Evolutionary conservation across 2,329 filamentous ascomycete species (phyloP).

Genomic region (Pezizomycotina sp.): DNA sequence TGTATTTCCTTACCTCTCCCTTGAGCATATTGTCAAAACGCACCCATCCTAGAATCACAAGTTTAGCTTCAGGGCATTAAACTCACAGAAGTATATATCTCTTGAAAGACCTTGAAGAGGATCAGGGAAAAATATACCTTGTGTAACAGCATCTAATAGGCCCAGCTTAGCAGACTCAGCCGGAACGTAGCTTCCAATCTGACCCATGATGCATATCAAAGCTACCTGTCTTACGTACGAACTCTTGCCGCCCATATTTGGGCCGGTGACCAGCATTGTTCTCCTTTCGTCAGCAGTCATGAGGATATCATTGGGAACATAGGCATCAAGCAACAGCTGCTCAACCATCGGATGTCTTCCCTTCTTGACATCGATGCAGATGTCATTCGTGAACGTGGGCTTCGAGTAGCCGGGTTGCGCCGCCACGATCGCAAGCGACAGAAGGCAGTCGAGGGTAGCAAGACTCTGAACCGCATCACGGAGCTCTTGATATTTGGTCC

Average conservation of each 20-base stretch:
- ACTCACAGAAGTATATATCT: no score
- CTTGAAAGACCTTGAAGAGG: no score
- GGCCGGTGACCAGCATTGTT: constrained; percentile 79
- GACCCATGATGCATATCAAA: constrained; percentile 80
- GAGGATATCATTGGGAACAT: constrained; percentile 76
- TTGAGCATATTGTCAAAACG: constrained; percentile 90
- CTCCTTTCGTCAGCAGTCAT: constrained; percentile 50
- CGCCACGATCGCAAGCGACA: constrained; percentile 72
- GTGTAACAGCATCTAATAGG: constrained; percentile 76
- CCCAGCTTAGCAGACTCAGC: constrained; percentile 58
- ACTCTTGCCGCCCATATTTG: constrained; percentile 99
- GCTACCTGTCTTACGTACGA: constrained; percentile 88
- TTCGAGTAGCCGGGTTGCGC: constrained; percentile 74
- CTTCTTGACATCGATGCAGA: constrained; percentile 51
- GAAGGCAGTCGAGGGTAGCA: constrained; percentile 72
- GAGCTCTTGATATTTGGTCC: constrained; percentile 71
- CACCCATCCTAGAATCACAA: constrained; percentile 93
- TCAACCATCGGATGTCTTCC: constrained; percentile 95
- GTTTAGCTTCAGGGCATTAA: no score
- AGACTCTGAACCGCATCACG: constrained; percentile 77
- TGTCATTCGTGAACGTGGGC: constrained; percentile 48
- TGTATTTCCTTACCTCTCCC: constrained; percentile 40
- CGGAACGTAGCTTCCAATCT: constrained; percentile 87
- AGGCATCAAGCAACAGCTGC: constrained; percentile 65
- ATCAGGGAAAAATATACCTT: no score